Base-by-base conservation (phyloP, 2,329 filamentous ascomycete species). In the Sporothrix euskadiensis region DNA sequence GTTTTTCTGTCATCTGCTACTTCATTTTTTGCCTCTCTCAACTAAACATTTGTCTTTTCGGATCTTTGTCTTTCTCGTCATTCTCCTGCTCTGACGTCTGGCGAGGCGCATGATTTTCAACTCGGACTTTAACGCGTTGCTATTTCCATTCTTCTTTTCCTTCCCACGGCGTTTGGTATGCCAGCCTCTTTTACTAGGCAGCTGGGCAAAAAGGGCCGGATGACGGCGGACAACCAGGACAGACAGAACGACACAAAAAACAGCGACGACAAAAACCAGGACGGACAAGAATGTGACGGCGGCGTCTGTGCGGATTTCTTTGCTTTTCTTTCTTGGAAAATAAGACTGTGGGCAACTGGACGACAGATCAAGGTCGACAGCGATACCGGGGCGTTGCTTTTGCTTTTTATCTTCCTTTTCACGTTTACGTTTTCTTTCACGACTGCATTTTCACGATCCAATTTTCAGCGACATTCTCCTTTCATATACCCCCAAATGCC, bases 401-500 rank as follows among this genome's bases (percentile, higher is more conserved):
- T 35, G 66, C 32, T 54, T 22, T 69, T 26, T 16, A 12, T 35
- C 3, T 12, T 30, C 19, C 12, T 30, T n/a, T 35, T 52, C 26
- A 26, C 26, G 26, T 26, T 5, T 30, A 12, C 30, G 7, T 69
- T 22, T 54, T 14, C 7, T 35, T 12, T 35, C 26, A 30, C 14
- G n/a, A 12, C 22, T 66, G n/a, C 14, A 32, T 22, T 32, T 56
- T 56, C 22, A 22, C n/a, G 52, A 56, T 56, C 52, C 44, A 8
- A 52, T n/a, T 68, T 9, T 39, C 65, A 52, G 65, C 65, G 65
- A 10, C 12, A 10, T 22, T 52, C 47, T 32, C 63, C 16, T 49
- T 69, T 69, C 66, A 41, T 54, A 69, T 69, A 69, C 47, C 44
- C 65, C 44, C 57, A 7, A 35, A 54, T 54, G 2, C 47, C 47